phyloP scores from a whole-genome alignment of 164 flowering plant species.

The Hamamelis virginiana region DNA sequence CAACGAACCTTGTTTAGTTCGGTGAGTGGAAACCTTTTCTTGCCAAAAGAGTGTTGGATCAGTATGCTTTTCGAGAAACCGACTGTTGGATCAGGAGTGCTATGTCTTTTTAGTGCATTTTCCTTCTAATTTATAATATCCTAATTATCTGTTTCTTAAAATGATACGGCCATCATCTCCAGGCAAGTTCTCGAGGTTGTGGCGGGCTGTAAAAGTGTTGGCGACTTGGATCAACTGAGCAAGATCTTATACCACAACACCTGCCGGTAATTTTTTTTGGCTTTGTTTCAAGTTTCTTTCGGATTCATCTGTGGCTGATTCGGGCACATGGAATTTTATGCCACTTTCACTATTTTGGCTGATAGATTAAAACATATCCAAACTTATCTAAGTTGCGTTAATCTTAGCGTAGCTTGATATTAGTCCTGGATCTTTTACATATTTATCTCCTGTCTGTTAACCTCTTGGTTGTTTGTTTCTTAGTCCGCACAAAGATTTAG shows the following conservation, averaged over 20 bases:
- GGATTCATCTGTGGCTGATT: background rate
- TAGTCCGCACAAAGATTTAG: no score
- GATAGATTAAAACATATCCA: no score
- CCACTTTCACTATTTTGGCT: no score
- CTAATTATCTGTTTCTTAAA: background rate
- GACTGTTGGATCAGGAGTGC: no score
- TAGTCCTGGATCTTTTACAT: background rate
- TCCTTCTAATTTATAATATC: background rate
- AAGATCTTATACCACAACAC: slow-evolving; percentile 80
- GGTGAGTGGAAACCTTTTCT: slow-evolving; percentile 44
- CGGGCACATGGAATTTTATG: background rate
- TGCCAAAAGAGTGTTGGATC: no score
- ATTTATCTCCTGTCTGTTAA: background rate
- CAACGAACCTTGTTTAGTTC: slow-evolving; percentile 91
- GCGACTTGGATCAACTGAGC: slow-evolving; percentile 60
- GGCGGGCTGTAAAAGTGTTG: slow-evolving; percentile 81
- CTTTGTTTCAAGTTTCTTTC: slow-evolving; percentile 6
- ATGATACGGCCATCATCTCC: slow-evolving; percentile 16
- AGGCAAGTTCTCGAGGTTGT: slow-evolving; percentile 99
- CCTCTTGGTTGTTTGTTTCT: background rate
- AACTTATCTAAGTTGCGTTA: no score
- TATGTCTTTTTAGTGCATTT: background rate
- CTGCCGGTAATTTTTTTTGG: slow-evolving; percentile 66
- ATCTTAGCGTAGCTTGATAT: no score
- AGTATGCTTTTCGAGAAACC: no score